These are phyloP conservation scores for Lactarius vividus DNA, from an alignment of 768 basidiomycete species.

Conservation along the genomic window DNA sequence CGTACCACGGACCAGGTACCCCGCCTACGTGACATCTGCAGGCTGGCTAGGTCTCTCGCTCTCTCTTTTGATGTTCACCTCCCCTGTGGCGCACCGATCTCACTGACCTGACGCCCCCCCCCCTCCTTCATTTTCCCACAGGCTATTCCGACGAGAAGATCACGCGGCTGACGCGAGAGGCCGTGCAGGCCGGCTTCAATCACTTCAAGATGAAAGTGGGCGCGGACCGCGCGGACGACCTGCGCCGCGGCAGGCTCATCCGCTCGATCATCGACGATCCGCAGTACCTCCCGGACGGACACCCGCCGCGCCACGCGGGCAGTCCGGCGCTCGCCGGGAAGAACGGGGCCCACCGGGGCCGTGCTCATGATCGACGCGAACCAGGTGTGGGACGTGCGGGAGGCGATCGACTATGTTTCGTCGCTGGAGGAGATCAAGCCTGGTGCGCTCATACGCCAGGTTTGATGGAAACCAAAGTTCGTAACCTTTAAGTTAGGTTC, in stretches of 20 bases:
- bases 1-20: constrained; percentile 53
- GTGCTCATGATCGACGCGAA: constrained; percentile 98
- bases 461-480: background rate
- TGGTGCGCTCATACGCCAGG: constrained; percentile 51
- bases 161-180: constrained; percentile 78
- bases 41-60: constrained; percentile 73
- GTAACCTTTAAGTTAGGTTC: too few species aligned
- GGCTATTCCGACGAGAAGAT: constrained; percentile 95
- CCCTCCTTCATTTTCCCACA: constrained; percentile 29
- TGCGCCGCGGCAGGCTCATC: constrained; percentile 85
- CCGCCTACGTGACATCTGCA: constrained; percentile 90
- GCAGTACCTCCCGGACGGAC: constrained; percentile 64
- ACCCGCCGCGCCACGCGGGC: constrained; percentile 56
- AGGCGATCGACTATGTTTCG: constrained; percentile 90
- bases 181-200: constrained; percentile 85
- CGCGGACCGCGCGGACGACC: constrained; percentile 73
- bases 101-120: constrained; percentile 2
- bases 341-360: constrained; percentile 88
- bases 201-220: constrained; percentile 99
- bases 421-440: constrained; percentile 72
- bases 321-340: constrained; percentile 71
- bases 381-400: constrained; percentile 92
- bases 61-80: background rate
- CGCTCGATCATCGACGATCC: constrained; percentile 96
- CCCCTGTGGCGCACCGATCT: background rate